Conservation (phyloP, 164 flowering plant species). For the Vitis cinerea region DNA sequence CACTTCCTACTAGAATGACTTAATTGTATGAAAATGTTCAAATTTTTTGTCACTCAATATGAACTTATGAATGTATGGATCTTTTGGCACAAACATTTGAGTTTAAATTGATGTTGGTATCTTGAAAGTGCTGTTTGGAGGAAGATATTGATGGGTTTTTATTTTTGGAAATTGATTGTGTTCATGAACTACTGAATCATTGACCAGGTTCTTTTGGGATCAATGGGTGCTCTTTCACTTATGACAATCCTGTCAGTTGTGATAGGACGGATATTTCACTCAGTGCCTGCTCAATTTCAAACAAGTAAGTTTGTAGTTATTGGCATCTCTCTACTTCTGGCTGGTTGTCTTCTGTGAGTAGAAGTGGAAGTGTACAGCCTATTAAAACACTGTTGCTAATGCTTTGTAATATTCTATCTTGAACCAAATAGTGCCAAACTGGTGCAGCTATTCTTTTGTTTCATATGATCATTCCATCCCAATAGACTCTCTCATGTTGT, state of each 20-base stretch:
- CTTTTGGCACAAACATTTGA: too few species aligned
- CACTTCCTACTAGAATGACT: too few species aligned
- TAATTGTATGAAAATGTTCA: background rate
- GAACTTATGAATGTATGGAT: too few species aligned
- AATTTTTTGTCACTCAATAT: background rate
- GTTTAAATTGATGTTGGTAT: too few species aligned
- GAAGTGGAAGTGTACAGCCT: too few species aligned
- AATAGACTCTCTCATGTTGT: too few species aligned
- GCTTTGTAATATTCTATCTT: too few species aligned
- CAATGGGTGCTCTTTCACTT: conserved; percentile 93
- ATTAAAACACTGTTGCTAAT: too few species aligned
- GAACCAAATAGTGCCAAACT: too few species aligned
- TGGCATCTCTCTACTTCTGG: conserved; percentile 2
- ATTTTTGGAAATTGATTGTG: background rate
- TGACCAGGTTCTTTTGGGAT: conserved; percentile 88
- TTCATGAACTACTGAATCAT: background rate
- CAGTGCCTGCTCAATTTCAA: conserved; percentile 97
- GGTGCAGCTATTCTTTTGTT: too few species aligned
- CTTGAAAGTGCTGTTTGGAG: too few species aligned
- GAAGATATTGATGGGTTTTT: background rate
- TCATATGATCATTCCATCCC: too few species aligned
- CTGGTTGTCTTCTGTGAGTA: background rate
- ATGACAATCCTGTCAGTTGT: conserved; percentile 93
- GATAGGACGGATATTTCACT: conserved; percentile 86
- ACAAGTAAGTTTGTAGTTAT: conserved; percentile 65